These are phyloP conservation scores for Martensiomyces pterosporus DNA, from an alignment of 192 early-diverging fungal species.

Conservation along the genomic window DNA sequence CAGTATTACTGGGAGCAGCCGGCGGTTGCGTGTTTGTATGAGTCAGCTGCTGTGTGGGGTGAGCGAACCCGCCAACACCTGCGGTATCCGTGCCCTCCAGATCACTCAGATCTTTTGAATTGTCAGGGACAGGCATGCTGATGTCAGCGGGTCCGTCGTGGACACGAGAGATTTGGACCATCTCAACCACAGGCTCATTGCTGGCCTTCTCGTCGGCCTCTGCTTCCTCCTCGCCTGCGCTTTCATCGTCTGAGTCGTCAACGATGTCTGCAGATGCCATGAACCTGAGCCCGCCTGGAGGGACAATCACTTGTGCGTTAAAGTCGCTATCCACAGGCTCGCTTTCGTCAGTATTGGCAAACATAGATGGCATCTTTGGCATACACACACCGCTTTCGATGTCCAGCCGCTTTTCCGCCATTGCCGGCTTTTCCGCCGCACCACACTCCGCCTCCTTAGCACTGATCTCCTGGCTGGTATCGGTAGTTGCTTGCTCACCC, in stretches of 20 bases:
- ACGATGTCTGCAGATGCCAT: constrained; percentile 30
- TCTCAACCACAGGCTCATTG: no score
- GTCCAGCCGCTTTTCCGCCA: background rate
- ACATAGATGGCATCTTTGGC: constrained; percentile 13
- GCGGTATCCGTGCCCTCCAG: background rate
- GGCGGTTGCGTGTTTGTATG: background rate
- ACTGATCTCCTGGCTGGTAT: background rate
- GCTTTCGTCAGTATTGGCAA: background rate
- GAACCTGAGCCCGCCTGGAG: constrained; percentile 41
- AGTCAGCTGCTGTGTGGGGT: constrained; percentile 1
- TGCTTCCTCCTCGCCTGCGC: background rate
- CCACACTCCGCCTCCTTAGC: background rate
- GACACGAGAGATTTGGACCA: no score
- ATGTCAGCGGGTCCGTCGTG: no score
- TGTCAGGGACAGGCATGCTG: background rate
- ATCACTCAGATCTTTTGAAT: no score
- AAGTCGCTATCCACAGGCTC: constrained; percentile 17
- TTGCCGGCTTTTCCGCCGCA: background rate
- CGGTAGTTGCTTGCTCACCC: background rate
- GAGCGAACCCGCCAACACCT: constrained; percentile 30
- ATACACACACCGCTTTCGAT: constrained; percentile 21
- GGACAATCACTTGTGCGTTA: constrained; percentile 26
- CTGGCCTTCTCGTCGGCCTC: background rate
- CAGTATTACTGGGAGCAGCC: background rate
- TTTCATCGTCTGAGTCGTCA: constrained; percentile 16